A percentile compares a stretch with the other conserved stretches of the same genome.
Conservation (phyloP, 2,329 filamentous ascomycete genomes). For the Lasiodiplodia sp. region DNA sequence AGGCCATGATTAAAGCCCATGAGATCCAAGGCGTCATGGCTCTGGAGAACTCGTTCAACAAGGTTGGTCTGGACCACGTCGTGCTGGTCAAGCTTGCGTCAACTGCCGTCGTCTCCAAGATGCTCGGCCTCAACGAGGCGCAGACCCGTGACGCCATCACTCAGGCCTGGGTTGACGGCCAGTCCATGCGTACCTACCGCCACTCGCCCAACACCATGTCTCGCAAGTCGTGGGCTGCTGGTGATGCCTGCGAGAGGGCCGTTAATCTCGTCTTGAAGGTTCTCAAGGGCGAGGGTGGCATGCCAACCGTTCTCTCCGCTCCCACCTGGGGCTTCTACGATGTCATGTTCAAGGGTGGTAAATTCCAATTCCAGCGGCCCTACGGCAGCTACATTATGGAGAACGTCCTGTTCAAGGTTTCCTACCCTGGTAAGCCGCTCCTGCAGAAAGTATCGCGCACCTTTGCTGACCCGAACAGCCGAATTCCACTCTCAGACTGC, state of each 20-base stretch:
- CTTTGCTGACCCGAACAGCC: constrained; percentile 55
- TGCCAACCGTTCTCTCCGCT: constrained; percentile 91
- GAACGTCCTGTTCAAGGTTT: constrained; percentile 99
- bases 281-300: constrained; percentile 85
- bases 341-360: constrained; percentile 91
- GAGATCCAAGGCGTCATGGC: constrained; percentile 98
- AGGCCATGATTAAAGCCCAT: constrained; percentile 99
- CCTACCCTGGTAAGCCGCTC: constrained; percentile 78
- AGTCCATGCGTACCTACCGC: constrained; percentile 94
- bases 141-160: constrained; percentile 96
- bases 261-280: constrained; percentile 93
- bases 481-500: constrained; percentile 99
- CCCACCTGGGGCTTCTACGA: constrained; percentile 99
- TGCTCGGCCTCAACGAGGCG: constrained; percentile 87
- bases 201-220: constrained; percentile 99
- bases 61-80: constrained; percentile 96
- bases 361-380: constrained; percentile 90
- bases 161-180: constrained; percentile 97
- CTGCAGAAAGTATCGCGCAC: neutral
- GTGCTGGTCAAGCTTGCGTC: constrained; percentile 97
- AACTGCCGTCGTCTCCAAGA: constrained; percentile 91
- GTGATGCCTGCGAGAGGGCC: constrained; percentile 95
- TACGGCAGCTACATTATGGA: constrained; percentile 99
- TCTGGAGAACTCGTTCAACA: constrained; percentile 98
- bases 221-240: constrained; percentile 97